Conservation (phyloP, 2,329 filamentous ascomycete species). For the Phaeosphaeriaceae sp. region DNA sequence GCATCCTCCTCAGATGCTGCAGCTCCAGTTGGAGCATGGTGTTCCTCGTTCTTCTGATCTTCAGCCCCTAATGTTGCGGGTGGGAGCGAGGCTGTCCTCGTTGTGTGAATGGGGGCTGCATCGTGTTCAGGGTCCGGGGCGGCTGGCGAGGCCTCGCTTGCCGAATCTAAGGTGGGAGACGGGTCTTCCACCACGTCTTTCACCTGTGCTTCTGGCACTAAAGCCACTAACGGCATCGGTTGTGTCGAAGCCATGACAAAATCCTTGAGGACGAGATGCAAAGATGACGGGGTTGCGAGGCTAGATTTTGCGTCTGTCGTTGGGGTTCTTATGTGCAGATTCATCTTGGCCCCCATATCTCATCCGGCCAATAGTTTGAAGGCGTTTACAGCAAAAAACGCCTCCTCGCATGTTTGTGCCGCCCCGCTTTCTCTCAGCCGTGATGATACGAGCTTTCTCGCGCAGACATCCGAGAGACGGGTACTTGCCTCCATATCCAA, state of each 20-base stretch:
- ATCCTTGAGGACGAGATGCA: not conserved
- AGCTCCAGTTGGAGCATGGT: not conserved
- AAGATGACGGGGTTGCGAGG: not conserved
- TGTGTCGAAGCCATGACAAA: not conserved
- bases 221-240: not conserved
- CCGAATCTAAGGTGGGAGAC: not conserved
- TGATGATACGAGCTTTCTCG: not conserved
- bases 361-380: not conserved
- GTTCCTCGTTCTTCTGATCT: not conserved
- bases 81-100: not conserved
- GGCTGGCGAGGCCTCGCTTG: not conserved
- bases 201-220: not conserved
- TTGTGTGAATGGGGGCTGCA: not conserved
- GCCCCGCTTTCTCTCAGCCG: not conserved
- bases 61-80: not conserved
- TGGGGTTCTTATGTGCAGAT: not conserved
- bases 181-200: not conserved
- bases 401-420: not conserved
- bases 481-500: not conserved
- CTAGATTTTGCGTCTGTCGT: not conserved
- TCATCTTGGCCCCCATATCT: not conserved
- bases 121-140: not conserved
- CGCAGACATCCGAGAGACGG: not conserved
- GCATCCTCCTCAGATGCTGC: not conserved
- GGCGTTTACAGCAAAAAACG: not conserved